These are phyloP conservation scores for Tausonia pullulans DNA, from an alignment of 1,284 basidiomycete genomes.

Conservation along the genomic window DNA sequence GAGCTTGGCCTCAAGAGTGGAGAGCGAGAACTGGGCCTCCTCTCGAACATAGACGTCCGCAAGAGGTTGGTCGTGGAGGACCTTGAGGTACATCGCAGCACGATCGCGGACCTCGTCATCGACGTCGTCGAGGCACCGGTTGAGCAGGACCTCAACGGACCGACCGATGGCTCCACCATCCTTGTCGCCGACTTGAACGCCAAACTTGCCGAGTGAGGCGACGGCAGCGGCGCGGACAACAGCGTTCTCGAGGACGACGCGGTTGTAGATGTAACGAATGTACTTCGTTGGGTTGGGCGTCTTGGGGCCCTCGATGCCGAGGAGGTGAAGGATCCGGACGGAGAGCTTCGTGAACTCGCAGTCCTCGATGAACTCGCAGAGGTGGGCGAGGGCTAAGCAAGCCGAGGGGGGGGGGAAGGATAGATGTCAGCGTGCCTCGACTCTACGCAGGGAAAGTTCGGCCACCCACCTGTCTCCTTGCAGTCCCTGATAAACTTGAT, in stretches of 20 bases:
- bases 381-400: conserved; percentile 71
- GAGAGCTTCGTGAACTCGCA: conserved; percentile 99
- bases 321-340: conserved; percentile 87
- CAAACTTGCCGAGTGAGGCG: conserved; percentile 89
- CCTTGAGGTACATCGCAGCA: conserved; percentile 83
- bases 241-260: conserved; percentile 96
- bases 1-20: conserved; percentile 72
- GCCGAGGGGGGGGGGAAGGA: background rate
- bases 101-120: conserved; percentile 99
- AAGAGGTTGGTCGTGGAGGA: conserved; percentile 66
- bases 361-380: conserved; percentile 99
- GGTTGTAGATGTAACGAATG: conserved; percentile 99
- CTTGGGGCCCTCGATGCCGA: conserved; percentile 93
- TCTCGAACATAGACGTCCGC: conserved; percentile 83
- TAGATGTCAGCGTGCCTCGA: too few relatives aligned
- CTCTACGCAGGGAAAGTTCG: too few relatives aligned
- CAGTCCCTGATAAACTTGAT: conserved; percentile 93
- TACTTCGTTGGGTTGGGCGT: conserved; percentile 93
- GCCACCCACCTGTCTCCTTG: conserved; percentile 60
- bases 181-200: conserved; percentile 70
- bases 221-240: conserved; percentile 96
- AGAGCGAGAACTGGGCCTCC: conserved; percentile 77
- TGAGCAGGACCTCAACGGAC: conserved; percentile 76
- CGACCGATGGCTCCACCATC: conserved; percentile 50
- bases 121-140: conserved; percentile 92